A percentile compares a stretch with the other conserved stretches of the same genome.
phyloP scores from a whole-genome alignment of 2,329 filamentous ascomycete species.

The Didymella arachidicola region DNA sequence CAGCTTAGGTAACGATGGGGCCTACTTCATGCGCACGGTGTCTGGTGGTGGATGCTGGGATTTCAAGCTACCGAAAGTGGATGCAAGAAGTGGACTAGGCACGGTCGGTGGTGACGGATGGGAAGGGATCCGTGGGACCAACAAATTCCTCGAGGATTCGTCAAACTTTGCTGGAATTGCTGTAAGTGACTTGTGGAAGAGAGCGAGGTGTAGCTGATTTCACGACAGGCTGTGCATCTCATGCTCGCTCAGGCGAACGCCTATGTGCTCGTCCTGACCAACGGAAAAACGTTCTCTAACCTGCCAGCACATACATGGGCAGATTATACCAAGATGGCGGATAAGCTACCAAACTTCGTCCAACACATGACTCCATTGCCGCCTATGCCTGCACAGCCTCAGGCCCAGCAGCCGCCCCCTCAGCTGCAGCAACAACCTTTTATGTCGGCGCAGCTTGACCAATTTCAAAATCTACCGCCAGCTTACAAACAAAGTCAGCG shows the following conservation, averaged over 20 bases:
- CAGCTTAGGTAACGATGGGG: conserved; percentile 39
- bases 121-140: conserved; percentile 39
- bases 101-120: conserved; percentile 24
- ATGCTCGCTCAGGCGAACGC: conserved; percentile 37
- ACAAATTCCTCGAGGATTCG: conserved; percentile 37
- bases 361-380: conserved; percentile 37
- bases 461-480: neutral
- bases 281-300: conserved; percentile 43
- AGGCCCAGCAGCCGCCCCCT: neutral
- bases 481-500: conserved; percentile 9
- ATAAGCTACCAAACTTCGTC: conserved; percentile 31
- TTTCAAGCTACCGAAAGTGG: conserved; percentile 28
- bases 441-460: neutral
- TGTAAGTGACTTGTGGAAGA: conserved; percentile 23
- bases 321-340: conserved; percentile 44
- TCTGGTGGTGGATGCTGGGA: conserved; percentile 45
- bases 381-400: conserved; percentile 25
- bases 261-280: conserved; percentile 40
- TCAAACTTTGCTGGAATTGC: conserved; percentile 36
- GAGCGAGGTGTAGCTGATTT: neutral
- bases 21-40: conserved; percentile 45
- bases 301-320: conserved; percentile 44
- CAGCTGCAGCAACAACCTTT: neutral
- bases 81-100: conserved; percentile 23
- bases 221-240: conserved; percentile 38